These are phyloP conservation scores for Venturia effusa DNA, from an alignment of 2,329 filamentous ascomycete genomes.

Conservation along the genomic window DNA sequence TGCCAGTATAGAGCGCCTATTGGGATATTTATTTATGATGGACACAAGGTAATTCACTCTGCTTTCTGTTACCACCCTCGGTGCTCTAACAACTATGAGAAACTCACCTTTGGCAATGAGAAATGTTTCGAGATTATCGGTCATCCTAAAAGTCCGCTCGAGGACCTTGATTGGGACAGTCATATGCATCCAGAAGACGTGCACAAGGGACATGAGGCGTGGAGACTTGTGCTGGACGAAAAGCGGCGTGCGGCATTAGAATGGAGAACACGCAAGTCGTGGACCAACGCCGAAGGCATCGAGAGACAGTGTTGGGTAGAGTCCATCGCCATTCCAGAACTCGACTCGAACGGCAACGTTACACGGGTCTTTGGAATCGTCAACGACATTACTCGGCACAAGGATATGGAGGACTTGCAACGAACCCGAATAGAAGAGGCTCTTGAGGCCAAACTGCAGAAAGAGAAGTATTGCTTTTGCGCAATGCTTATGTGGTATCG, in stretches of 20 bases:
- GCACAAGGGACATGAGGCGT: not conserved
- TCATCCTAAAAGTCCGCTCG: not conserved
- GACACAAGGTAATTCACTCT: not conserved
- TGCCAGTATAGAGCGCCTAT: not conserved
- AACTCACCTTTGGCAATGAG: conserved; percentile 6
- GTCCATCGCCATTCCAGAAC: not conserved
- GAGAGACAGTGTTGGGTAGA: conserved; percentile 5
- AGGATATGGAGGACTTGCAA: conserved; percentile 18
- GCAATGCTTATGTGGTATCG: too few relatives aligned
- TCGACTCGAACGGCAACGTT: conserved; percentile 11
- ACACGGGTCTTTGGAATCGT: conserved; percentile 22
- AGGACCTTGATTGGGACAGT: not conserved
- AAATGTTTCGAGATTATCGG: conserved; percentile 11
- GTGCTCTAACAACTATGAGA: not conserved
- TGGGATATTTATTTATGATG: conserved; percentile 6
- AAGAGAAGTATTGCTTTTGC: too few relatives aligned
- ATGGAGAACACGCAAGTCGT: not conserved
- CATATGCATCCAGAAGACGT: conserved; percentile 3
- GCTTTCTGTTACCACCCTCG: not conserved
- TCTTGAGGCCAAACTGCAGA: conserved; percentile 10
- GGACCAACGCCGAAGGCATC: not conserved
- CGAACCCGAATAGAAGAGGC: conserved; percentile 8
- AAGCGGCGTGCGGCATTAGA: not conserved
- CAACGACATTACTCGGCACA: conserved; percentile 23
- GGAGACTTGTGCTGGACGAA: conserved; percentile 2